Base-by-base conservation (phyloP, 257 asterid species). In the Solanum piurae region DNA sequence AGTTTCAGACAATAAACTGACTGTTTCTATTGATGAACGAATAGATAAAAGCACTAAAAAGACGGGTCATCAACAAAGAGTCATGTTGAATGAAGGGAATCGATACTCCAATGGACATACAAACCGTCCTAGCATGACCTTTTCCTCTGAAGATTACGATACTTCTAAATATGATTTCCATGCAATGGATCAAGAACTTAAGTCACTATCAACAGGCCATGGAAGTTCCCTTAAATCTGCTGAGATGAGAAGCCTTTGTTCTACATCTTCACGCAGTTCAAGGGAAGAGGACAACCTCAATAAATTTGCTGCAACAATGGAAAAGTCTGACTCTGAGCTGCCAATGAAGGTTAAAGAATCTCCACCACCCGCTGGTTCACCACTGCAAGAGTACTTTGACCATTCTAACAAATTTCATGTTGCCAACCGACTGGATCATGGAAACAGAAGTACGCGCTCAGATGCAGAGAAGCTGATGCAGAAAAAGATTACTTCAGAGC, bases 361-460 rank as follows among this genome's bases (percentile, higher is more conserved):
- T 72, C 90, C 91, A 34, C 96, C 96, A 23, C 92, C 91, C 49
- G 86, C 88, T 7, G 96, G 98, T 38, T 94, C 94, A 33, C 89
- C 98, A 49, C 95, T 94, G 87, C 95, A 92, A 88, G 95, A 94
- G 12, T 90, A 94, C 89, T 93, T 94, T n/a, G 97, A 95, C 31
- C 89, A 91, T 86, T 94, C 99, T 10, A 91, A 91, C 77, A 95
- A 92, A 90, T 90, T 25, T 91, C 89, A 80, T 69, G 83, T 29
- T 42, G 93, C 42, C 44, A 90, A 89, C 58, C 90, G 80, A 7
- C 27, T 86, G 40, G 95, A 85, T 25, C 88, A 91, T 77, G 97
- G 92, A 72, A 94, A 87, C 89, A 86, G 83, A 93, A 95, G 94
- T 29, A 91, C 90, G 14, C 91, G 68, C 33, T 92, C 94, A 40